Base-by-base conservation (phyloP, 1,139 yeast species). In the Debaryomyces udenii region DNA sequence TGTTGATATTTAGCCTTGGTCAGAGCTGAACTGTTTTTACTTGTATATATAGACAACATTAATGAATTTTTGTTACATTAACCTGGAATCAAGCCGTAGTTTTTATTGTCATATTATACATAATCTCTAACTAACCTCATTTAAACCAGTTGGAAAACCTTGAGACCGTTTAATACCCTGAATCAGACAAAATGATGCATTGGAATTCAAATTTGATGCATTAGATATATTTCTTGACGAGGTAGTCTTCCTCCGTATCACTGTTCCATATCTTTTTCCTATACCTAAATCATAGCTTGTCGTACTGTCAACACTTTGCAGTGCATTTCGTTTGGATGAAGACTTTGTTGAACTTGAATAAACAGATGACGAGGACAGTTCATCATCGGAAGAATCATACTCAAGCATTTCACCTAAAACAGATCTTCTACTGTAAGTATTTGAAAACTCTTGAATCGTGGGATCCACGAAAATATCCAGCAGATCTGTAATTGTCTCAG, bases 381-480 rank as follows among this genome's bases (percentile, higher is more conserved):
- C 62, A n/a, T 52, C 56, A 33, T 62, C 69, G 2, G 76, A 70
- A 2, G 77, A 71, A 24, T 62, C 66, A 44, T 71, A 71, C 41
- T 71, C 78, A 41, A 73, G 59, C 78, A 73, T 72, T 11, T 72
- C 77, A 16, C 76, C 74, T 45, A 73, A 56, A 56, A 73, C 64
- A 3, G 76, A 70, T 43, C 71, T 63, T 44, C 78, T 59, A 48
- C 72, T 66, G 39, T 55, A 52, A 38, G 45, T 40, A 10, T 40
- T 53, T 44, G 53, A 51, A 46, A 64, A 62, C 34, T 56, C 57
- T 31, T 56, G 59, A 5, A 56, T 49, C 11, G 61, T 49, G 3
- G 56, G 51, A 42, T 60, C 64, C n/a, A 49, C 48, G 22, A 38
- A 38, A 4, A 31, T 28, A 28, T 39, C 39, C 33, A 24, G 17